Evolutionary conservation across 495 filamentous ascomycete genomes (phyloP), one percentile per base, ranked within the genome.

Genomic region (Cladorrhinum samala): DNA sequence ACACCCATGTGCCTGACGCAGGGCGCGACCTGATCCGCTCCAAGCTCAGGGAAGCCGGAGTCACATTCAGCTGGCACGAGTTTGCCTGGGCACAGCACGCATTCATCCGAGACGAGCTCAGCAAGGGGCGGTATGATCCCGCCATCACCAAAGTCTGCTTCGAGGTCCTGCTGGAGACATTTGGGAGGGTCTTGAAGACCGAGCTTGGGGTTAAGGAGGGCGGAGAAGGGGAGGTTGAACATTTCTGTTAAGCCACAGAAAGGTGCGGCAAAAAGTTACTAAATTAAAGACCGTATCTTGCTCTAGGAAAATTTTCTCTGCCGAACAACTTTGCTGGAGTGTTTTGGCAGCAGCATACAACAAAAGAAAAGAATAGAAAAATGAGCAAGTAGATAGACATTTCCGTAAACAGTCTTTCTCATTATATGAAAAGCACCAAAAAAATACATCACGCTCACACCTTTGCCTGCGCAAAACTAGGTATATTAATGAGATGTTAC

Each of bases 21-120:
- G 92, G 92, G 20, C 78, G 92, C 14, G 91, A 97, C 67, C 63
- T 94, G 53, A 93, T 97, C 63, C 79, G 92, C 41, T 81, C 83
- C 62, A 92, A 87, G 37, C 75, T 97, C 57, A 81, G 91, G 58
- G 87, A 87, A 9, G 79, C 82, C 27, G 86, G 86, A 2, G 80
- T 84, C 2, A 70, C 77, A 8, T 95, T 93, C 61, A 83, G 84
- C 64, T 96, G 86, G 59, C 91, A 95, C 68, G 92, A 97, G 66
- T 79, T 86, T 53, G 87, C 91, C 16, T 90, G 89, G 81, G 89
- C 92, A 18, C 92, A 97, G 65, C 92, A 94, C 74, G 89, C 91
- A 0, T 97, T 97, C 61, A 95, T 97, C 63, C 81, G 92, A n/a
- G 92, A 96, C 63, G 92, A 97, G 70, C 74, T 91, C 42, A 90